Evolutionary conservation across 129 eudicot species (phyloP).

Genomic region (Flaveria sonorensis): DNA sequence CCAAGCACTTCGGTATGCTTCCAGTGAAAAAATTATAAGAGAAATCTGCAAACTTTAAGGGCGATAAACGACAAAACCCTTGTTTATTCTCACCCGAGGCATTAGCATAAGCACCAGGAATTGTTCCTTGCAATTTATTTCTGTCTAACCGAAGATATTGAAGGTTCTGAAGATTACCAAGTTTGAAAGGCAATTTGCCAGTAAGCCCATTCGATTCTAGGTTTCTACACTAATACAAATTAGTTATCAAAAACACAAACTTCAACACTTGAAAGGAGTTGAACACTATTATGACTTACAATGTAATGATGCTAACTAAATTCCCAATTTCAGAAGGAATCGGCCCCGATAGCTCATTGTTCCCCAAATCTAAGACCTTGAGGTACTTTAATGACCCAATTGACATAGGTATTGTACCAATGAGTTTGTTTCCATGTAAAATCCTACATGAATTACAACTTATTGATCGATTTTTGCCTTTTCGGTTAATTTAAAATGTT

Average conservation of each 20-base stretch:
- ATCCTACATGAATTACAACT: slow-evolving; percentile 44
- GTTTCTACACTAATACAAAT: slow-evolving; percentile 51
- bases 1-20: slow-evolving; percentile 77
- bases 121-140: slow-evolving; percentile 66
- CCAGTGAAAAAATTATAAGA: slow-evolving; percentile 78
- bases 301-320: slow-evolving; percentile 48
- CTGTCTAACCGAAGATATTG: slow-evolving; percentile 85
- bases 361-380: slow-evolving; percentile 80
- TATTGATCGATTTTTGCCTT: background rate
- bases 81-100: slow-evolving; percentile 43
- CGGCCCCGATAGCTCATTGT: slow-evolving; percentile 77
- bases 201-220: slow-evolving; percentile 84
- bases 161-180: slow-evolving; percentile 68
- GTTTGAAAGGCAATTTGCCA: slow-evolving; percentile 69
- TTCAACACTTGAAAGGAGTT: background rate
- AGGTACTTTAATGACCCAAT: slow-evolving; percentile 73
- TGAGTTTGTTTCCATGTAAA: slow-evolving; percentile 72
- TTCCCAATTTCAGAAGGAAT: slow-evolving; percentile 85
- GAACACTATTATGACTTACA: slow-evolving; percentile 48
- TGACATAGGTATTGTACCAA: slow-evolving; percentile 86
- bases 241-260: slow-evolving; percentile 13
- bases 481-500: background rate
- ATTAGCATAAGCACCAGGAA: slow-evolving; percentile 51
- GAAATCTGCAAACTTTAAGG: slow-evolving; percentile 68
- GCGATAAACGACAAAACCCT: slow-evolving; percentile 77